phyloP scores from a whole-genome alignment of 805 yeast genomes.

The Cyberlindnera euphorbiae region DNA sequence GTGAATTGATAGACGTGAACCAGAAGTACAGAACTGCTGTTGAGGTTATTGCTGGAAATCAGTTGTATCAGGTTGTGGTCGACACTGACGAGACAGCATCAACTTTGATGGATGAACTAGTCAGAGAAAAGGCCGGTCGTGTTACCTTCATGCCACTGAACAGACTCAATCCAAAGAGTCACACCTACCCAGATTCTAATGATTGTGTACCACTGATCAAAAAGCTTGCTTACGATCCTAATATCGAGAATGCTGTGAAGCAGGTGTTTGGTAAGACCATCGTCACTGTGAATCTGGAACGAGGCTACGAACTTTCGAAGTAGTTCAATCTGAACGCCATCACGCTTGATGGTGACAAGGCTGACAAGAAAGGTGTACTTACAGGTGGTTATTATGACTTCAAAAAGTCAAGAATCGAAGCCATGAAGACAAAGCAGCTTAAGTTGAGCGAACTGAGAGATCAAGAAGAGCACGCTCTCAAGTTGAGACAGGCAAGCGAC shows the following conservation, averaged over 20 bases:
- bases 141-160: slow-evolving; percentile 90
- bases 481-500: slow-evolving; percentile 35
- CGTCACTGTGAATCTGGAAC: slow-evolving; percentile 64
- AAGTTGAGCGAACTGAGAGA: slow-evolving; percentile 46
- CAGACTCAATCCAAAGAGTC: slow-evolving; percentile 42
- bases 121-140: slow-evolving; percentile 68
- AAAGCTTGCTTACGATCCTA: slow-evolving; percentile 59
- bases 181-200: slow-evolving; percentile 56
- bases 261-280: slow-evolving; percentile 81
- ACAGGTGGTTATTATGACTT: slow-evolving; percentile 85
- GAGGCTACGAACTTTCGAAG: slow-evolving; percentile 64
- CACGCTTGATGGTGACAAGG: slow-evolving; percentile 89
- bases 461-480: slow-evolving; percentile 35
- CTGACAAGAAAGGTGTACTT: slow-evolving; percentile 76
- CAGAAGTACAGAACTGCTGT: slow-evolving; percentile 81
- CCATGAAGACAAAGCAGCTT: slow-evolving; percentile 50
- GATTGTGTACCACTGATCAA: slow-evolving; percentile 71
- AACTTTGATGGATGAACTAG: slow-evolving; percentile 68
- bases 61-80: slow-evolving; percentile 85
- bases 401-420: slow-evolving; percentile 64
- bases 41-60: slow-evolving; percentile 84
- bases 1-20: slow-evolving; percentile 76
- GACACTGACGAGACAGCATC: slow-evolving; percentile 84
- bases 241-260: slow-evolving; percentile 59
- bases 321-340: slow-evolving; percentile 63